Base-by-base conservation (phyloP, 108 stramenopile species). In the Discostella pseudostelligera region DNA sequence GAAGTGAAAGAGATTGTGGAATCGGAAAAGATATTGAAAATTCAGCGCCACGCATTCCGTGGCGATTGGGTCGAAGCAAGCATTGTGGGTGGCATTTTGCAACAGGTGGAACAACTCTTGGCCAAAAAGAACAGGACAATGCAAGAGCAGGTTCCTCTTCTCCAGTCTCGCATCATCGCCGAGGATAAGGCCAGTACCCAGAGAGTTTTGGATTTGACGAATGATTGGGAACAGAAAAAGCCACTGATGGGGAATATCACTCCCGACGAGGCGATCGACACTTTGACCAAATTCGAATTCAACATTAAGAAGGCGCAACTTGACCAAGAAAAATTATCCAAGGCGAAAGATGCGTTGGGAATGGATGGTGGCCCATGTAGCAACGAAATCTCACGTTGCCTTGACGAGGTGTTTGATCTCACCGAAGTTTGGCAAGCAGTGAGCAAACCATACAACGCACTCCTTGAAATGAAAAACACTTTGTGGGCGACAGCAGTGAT, bases 361-460 rank as follows among this genome's bases (percentile, higher is more conserved):
- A 68, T 95, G 43, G 93, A 92, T 55, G 79, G 80, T 35, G 74
- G 87, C 13, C 67, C 72, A 20, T 78, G 76, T 40, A 79, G 72
- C 45, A 80, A 72, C 48, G 78, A 77, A 11, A 76, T 95, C 26
- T 66, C 70, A 7, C 69, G 80, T 57, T 81, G 84, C 47, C 65
- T 88, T 12, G 81, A 82, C 13, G 97, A 97, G 78, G 70, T 96
- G 11, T 39, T 64, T 24, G 94, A 92, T 43, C 73, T 98, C 42
- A 86, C 84, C 39, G 96, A 97, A 54, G 97, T 96, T n/a, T 98
- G 97, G 96, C 56, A 79, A 12, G 83, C 93, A 22, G 76, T 97
- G 16, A 74, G 66, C 22, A 76, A 88, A 36, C 88, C 93, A 1
- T 78, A 59, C 62, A 81, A 76, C 17, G 32, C 72, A 21, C 69